A percentile compares a stretch with the other conserved stretches of the same genome.
phyloP scores from a whole-genome alignment of 2,329 filamentous ascomycete genomes.

The Boeremia lycopersici region DNA sequence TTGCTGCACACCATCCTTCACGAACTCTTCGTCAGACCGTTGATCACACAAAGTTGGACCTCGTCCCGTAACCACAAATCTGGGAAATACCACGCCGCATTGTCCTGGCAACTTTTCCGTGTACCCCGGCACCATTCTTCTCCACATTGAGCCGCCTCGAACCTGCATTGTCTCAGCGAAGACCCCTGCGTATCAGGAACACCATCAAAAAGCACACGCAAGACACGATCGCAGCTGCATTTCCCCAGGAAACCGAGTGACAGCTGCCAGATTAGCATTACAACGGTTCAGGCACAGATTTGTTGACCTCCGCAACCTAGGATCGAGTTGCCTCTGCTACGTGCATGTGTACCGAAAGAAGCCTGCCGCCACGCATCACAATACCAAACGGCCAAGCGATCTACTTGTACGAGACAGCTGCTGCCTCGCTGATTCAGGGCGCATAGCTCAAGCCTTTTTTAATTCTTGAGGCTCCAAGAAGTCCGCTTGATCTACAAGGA shows the following conservation, averaged over 20 bases:
- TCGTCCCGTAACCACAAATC: slow-evolving; percentile 17
- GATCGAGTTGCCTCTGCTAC: background rate
- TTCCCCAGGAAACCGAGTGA: slow-evolving; percentile 14
- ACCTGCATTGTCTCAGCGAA: slow-evolving; percentile 44
- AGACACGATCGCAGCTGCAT: slow-evolving; percentile 8
- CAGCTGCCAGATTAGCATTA: slow-evolving; percentile 15
- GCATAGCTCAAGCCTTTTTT: slow-evolving; percentile 28
- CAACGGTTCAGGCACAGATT: slow-evolving; percentile 21
- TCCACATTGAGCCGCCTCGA: slow-evolving; percentile 26
- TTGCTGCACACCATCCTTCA: slow-evolving; percentile 27
- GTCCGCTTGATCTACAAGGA: slow-evolving; percentile 25
- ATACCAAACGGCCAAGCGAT: background rate
- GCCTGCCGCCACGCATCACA: slow-evolving; percentile 1
- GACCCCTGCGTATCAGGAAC: slow-evolving; percentile 37
- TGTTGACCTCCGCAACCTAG: background rate
- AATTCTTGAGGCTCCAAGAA: slow-evolving; percentile 27
- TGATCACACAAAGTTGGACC: slow-evolving; percentile 17
- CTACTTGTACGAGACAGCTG: slow-evolving; percentile 16
- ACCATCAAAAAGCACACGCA: slow-evolving; percentile 18
- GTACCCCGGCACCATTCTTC: slow-evolving; percentile 4
- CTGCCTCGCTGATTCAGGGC: slow-evolving; percentile 30
- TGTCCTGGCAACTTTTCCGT: slow-evolving; percentile 9
- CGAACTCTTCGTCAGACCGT: slow-evolving; percentile 24
- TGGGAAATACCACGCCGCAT: slow-evolving; percentile 12
- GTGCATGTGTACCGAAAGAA: background rate